Evolutionary conservation across 306 rosid genomes (phyloP), one percentile per base, ranked within the genome.

Genomic region (Myrica gale): DNA sequence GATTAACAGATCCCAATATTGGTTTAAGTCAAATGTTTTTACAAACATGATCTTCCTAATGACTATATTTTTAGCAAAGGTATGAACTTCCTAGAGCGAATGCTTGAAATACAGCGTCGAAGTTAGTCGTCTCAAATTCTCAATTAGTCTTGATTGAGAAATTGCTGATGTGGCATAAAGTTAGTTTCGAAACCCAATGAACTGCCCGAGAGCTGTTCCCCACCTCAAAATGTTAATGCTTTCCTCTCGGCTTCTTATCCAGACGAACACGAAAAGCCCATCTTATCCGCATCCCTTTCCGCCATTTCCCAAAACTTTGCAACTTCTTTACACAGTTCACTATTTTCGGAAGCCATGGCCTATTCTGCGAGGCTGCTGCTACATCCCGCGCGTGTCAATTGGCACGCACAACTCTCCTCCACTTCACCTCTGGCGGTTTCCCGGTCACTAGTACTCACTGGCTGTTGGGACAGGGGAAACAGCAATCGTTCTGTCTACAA

Each of bases 341-440:
- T 61, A 0, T 39, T 48, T n/a, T 37, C 69, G 46, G 62, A 69
- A 74, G 76, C 91, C 83, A 90, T 90, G 89, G 80, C 93, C 32
- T 60, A 47, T 46, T 62, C 82, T 10, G n/a, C 74, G 37, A 84
- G 78, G 75, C 86, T 78, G 42, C 72, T 78, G 7, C 60, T 84
- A 55, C 61, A 45, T 69, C 77, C 70, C 50, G 26, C 71, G 9
- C 76, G 58, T 70, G 17, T 58, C 7, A 74, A 75, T 70, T 84
- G 71, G 75, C 90, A 47, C 15, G 12, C 56, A 44, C 76, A 71
- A 1, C 41, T 79, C 4, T 75, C 85, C 70, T 71, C 87, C 37
- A 42, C 82, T 65, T 53, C 72, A 43, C 46, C 46, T 16, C 21
- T 41, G 3, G 16, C 16, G 42, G 66, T 46, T 32, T 54, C 81